Evolutionary conservation across 305 asterid genomes (phyloP), one percentile per base, ranked within the genome.

Genomic region (Plantago lanceolata): DNA sequence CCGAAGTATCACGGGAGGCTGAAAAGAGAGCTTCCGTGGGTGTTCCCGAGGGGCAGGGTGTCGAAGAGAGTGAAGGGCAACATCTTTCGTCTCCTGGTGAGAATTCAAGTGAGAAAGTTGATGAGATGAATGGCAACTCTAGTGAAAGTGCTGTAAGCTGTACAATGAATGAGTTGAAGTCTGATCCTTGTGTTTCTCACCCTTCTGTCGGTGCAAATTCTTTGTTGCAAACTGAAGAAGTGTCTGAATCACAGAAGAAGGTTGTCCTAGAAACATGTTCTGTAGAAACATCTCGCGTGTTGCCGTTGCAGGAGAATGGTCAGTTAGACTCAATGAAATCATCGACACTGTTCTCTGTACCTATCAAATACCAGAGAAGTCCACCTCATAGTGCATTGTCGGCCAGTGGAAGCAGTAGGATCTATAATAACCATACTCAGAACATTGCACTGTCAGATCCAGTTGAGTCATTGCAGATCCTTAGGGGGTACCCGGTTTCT

Each of bases 401-500:
- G 29, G 70, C 70, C 54, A 65, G 66, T 69, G 76, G 61, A 63
- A 63, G 66, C 35, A 73, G 65, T 68, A 73, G 73, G 57, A 65
- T 55, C 62, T 64, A 65, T 59, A 73, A 69, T 62, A 67, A 74
- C 64, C 76, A 69, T 56, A 52, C 69, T 71, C 74, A 62, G 72
- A 78, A 69, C 57, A 64, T 65, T 72, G 75, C 83, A 40, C 65
- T 21, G 64, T 49, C 75, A 52, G 79, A 74, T 70, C 72, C 66
- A 59, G 74, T 78, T 48, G 89, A 75, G 15, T 71, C 81, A 56
- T 45, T 85, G 59, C 84, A 73, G 68, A 71, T 87, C 65, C 86
- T 80, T 68, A 68, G 77, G 70, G 84, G 88, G 28, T 85, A 81
- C 67, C 84, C 92, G 2, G 64, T 82, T 57, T 74, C 89, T 4